Evolutionary conservation across 352 stramenopile species (phyloP).

Genomic region (Lagenidium sp.): DNA sequence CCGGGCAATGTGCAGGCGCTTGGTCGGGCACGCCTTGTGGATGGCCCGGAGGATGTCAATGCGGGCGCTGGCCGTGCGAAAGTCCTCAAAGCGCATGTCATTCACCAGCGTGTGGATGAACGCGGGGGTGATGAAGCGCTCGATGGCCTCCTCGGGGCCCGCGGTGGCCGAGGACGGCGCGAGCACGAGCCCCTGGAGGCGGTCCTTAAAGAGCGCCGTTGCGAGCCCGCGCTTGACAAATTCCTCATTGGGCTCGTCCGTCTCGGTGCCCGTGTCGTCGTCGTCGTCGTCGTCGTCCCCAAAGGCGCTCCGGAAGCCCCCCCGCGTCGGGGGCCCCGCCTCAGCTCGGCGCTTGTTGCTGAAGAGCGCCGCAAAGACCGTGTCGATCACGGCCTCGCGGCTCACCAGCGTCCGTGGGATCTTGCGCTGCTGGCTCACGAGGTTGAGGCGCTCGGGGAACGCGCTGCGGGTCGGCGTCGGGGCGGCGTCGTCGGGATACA

Average conservation of each 20-base stretch:
- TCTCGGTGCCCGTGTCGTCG: conserved; percentile 54
- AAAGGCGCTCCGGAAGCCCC: conserved; percentile 50
- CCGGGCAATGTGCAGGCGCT: conserved; percentile 56
- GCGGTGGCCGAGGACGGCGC: conserved; percentile 2
- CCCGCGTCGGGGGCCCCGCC: conserved; percentile 5
- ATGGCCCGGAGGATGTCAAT: conserved; percentile 82
- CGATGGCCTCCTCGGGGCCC: conserved; percentile 26
- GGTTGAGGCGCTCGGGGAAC: conserved; percentile 59
- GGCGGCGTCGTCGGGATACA: conserved; percentile 39
- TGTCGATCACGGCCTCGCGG: conserved; percentile 76
- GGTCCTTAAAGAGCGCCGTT: conserved; percentile 67
- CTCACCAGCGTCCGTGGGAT: conserved; percentile 65
- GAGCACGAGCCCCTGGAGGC: conserved; percentile 19
- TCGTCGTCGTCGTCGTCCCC: conserved; percentile 47
- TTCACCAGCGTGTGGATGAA: conserved; percentile 78
- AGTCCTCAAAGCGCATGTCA: conserved; percentile 80
- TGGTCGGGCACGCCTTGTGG: conserved; percentile 67
- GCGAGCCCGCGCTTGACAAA: conserved; percentile 79
- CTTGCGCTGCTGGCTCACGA: conserved; percentile 76
- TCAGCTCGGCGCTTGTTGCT: conserved; percentile 18
- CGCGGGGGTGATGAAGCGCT: conserved; percentile 63
- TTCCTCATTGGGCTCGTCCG: conserved; percentile 73
- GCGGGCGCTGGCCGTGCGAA: conserved; percentile 69
- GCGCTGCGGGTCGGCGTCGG: conserved; percentile 22
- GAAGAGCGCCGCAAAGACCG: conserved; percentile 72